Conservation (phyloP, 2,329 filamentous ascomycete species). For the Stylonectria norvegica region DNA sequence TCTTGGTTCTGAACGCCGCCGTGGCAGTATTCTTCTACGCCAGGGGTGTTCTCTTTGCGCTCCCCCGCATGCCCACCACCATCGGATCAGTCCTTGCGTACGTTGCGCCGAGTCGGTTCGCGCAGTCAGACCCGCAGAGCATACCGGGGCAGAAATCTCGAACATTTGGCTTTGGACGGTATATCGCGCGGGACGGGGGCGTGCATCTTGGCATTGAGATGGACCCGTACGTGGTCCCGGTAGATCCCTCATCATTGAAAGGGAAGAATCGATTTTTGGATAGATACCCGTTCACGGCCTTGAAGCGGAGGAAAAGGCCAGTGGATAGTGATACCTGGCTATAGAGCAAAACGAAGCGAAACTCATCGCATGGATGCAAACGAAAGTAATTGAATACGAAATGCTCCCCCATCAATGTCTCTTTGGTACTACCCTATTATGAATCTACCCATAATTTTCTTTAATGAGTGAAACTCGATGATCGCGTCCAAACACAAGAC, state of each 20-base stretch:
- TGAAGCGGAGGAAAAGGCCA: too few species aligned
- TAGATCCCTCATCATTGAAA: slow-evolving; percentile 12
- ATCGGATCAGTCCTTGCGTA: slow-evolving; percentile 47
- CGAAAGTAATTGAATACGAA: too few species aligned
- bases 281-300: background rate
- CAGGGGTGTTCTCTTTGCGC: slow-evolving; percentile 36
- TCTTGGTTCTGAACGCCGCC: slow-evolving; percentile 43
- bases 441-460: too few species aligned
- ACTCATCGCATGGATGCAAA: too few species aligned
- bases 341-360: too few species aligned
- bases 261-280: background rate
- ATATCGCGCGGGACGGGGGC: slow-evolving; percentile 44
- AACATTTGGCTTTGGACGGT: slow-evolving; percentile 49
- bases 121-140: fast-evolving
- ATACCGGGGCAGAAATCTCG: background rate
- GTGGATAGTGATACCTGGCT: slow-evolving; percentile 4
- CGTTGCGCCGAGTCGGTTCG: slow-evolving; percentile 44
- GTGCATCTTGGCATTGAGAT: slow-evolving; percentile 51
- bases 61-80: slow-evolving; percentile 50
- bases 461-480: too few species aligned
- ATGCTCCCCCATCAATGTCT: too few species aligned
- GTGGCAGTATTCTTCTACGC: slow-evolving; percentile 43
- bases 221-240: slow-evolving; percentile 39
- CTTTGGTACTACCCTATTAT: too few species aligned
- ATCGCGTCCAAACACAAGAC: too few species aligned